A percentile compares a stretch with the other conserved stretches of the same genome.
phyloP scores from a whole-genome alignment of 257 asterid genomes.

The Lycium barbarum region DNA sequence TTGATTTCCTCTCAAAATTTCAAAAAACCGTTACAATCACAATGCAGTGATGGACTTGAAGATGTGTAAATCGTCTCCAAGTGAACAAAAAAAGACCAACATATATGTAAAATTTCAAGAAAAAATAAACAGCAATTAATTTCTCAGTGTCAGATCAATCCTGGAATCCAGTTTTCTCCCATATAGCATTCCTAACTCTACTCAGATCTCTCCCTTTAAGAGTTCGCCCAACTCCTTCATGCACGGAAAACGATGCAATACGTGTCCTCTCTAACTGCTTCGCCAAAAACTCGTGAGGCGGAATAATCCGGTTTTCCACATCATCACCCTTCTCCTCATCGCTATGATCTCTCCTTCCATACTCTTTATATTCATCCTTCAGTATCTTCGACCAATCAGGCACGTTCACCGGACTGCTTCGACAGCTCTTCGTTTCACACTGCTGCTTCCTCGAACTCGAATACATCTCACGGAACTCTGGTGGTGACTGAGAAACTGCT shows the following conservation, averaged over 20 bases:
- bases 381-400: slow-evolving; percentile 52
- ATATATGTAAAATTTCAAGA: background rate
- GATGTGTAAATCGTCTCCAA: background rate
- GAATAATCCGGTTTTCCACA: slow-evolving; percentile 32
- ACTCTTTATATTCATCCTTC: slow-evolving; percentile 41
- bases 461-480: slow-evolving; percentile 27
- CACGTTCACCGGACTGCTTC: slow-evolving; percentile 37
- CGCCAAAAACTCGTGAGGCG: slow-evolving; percentile 54
- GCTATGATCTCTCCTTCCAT: slow-evolving; percentile 30
- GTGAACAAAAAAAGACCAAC: background rate
- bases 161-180: slow-evolving; percentile 94
- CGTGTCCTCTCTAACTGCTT: slow-evolving; percentile 53
- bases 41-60: slow-evolving; percentile 5
- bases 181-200: slow-evolving; percentile 94
- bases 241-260: slow-evolving; percentile 83
- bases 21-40: background rate
- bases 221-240: slow-evolving; percentile 95
- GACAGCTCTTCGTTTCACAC: background rate
- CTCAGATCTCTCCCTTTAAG: slow-evolving; percentile 96
- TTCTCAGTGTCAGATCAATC: slow-evolving; percentile 38
- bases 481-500: slow-evolving; percentile 28
- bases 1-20: background rate
- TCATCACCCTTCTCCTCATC: slow-evolving; percentile 26
- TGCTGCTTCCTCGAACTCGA: slow-evolving; percentile 27
- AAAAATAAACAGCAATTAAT: background rate